Evolutionary conservation across 306 rosid genomes (phyloP).

Genomic region (Heteromeles arbutifolia): DNA sequence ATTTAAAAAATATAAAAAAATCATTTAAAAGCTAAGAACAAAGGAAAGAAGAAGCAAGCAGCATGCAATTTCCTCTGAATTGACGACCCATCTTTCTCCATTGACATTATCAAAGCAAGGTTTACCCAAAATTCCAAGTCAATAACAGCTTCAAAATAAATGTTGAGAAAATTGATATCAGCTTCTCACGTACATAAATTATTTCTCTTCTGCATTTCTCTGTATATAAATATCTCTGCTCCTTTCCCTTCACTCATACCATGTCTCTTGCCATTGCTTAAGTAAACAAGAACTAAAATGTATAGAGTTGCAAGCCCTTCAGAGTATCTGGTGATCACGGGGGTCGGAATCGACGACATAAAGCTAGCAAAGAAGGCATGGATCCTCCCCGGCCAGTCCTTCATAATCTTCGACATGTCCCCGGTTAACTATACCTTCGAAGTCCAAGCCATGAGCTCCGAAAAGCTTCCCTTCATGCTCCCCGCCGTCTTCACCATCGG

Average conservation of each 20-base stretch:
- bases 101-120: not conserved
- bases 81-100: not conserved
- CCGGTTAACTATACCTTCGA: constrained; percentile 59
- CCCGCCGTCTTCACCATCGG: constrained; percentile 56
- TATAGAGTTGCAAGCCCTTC: not conserved
- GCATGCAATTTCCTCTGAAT: not conserved
- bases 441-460: constrained; percentile 61
- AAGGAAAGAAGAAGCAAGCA: not conserved
- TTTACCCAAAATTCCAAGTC: not conserved
- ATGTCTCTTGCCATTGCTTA: not conserved
- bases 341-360: constrained; percentile 17
- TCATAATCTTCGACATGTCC: constrained; percentile 30
- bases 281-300: no score
- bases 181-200: no score
- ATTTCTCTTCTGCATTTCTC: no score
- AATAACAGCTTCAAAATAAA: not conserved
- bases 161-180: not conserved
- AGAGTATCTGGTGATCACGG: constrained; percentile 19
- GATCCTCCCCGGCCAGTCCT: constrained; percentile 35
- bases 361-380: constrained; percentile 43
- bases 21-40: no score
- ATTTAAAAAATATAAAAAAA: no score
- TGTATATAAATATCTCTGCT: no score
- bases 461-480: constrained; percentile 58
- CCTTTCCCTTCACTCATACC: not conserved